Evolutionary conservation across 805 yeast genomes (phyloP).

Genomic region (Zygosaccharomyces rouxii): DNA sequence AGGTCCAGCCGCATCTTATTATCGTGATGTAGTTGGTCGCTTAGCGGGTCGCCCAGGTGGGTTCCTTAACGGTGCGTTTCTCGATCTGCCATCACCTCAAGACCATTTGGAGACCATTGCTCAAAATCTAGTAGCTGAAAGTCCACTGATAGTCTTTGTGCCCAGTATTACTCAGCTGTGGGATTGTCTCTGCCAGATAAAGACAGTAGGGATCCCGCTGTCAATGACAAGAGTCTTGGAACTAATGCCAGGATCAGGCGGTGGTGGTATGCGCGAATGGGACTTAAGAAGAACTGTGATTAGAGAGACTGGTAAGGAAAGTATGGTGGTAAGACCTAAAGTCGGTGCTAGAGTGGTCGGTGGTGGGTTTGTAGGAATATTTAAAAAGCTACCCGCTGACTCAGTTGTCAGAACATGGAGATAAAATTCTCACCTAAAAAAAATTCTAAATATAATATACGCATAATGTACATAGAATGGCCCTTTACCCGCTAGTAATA

Average conservation of each 20-base stretch:
- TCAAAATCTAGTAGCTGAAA: conserved; percentile 37
- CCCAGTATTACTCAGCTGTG: conserved; percentile 48
- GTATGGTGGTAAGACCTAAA: conserved; percentile 46
- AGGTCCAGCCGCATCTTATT: conserved; percentile 14
- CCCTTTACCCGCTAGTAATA: conserved; percentile 2
- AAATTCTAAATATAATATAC: conserved; percentile 7
- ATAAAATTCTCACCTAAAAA: conserved; percentile 1
- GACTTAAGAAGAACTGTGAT: conserved; percentile 41
- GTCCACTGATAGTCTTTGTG: conserved; percentile 43
- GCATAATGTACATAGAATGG: conserved; percentile 10
- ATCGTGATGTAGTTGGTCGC: conserved; percentile 16
- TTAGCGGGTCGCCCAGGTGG: conserved; percentile 19
- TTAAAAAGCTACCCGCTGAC: conserved; percentile 32
- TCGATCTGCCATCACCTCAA: conserved; percentile 45
- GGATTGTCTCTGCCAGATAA: conserved; percentile 37
- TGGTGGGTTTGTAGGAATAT: conserved; percentile 48
- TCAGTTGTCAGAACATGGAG: conserved; percentile 12
- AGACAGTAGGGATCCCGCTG: conserved; percentile 33
- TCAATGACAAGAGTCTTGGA: conserved; percentile 41
- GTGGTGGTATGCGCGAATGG: conserved; percentile 52
- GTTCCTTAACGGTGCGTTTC: conserved; percentile 41
- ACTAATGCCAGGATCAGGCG: conserved; percentile 42
- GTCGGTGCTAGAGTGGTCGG: conserved; percentile 46
- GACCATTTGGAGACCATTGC: conserved; percentile 36
- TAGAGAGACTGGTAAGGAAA: conserved; percentile 40